Conservation (phyloP, 345 rosid species). For the Stellera chamaejasme region DNA sequence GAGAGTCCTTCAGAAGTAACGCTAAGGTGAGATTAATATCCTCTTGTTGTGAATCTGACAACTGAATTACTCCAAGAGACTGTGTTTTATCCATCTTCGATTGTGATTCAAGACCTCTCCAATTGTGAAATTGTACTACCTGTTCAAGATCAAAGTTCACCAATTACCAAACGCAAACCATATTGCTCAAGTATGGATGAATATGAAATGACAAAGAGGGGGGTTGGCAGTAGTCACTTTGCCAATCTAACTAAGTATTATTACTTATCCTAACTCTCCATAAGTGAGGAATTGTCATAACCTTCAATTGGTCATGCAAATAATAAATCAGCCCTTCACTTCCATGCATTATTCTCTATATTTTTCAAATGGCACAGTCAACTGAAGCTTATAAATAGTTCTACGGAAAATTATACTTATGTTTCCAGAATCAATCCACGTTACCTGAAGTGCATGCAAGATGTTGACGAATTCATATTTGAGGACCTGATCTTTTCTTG, state of each 20-base stretch:
- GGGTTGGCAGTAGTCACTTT: not conserved
- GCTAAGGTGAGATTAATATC: conserved; percentile 27
- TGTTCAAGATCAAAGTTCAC: conserved; percentile 13
- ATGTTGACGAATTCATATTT: conserved; percentile 39
- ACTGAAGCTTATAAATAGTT: not conserved
- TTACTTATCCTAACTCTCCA: not conserved
- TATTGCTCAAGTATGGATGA: not conserved
- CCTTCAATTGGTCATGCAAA: too few relatives aligned
- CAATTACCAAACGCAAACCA: not conserved
- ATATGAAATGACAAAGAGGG: not conserved
- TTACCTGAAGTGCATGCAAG: conserved; percentile 83
- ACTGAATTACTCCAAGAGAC: conserved; percentile 15
- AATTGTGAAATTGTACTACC: conserved; percentile 59
- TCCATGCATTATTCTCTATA: too few relatives aligned
- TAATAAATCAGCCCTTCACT: too few relatives aligned
- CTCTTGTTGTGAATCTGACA: conserved; percentile 36
- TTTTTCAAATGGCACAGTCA: too few relatives aligned
- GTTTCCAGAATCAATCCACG: not conserved
- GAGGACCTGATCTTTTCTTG: conserved; percentile 42
- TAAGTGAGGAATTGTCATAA: not conserved
- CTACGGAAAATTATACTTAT: not conserved
- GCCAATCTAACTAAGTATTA: not conserved
- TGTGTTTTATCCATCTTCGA: conserved; percentile 7
- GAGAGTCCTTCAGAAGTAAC: conserved; percentile 27
- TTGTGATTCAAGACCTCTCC: conserved; percentile 38